A percentile compares a stretch with the other conserved stretches of the same genome.
These are phyloP conservation scores for Mucor piriformis DNA, from an alignment of 371 early-diverging fungal species.

Conservation along the genomic window DNA sequence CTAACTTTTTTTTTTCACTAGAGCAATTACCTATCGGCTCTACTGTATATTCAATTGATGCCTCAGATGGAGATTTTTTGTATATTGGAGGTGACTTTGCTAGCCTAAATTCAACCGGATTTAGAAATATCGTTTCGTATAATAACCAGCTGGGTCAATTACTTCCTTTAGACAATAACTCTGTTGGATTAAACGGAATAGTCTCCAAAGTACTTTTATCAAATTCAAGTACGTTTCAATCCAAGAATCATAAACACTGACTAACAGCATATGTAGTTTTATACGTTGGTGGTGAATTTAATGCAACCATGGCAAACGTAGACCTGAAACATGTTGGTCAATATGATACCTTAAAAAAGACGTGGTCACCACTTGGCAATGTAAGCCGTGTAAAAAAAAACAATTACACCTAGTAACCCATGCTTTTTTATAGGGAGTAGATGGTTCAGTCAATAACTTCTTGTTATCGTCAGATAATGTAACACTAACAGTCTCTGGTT, in stretches of 20 bases:
- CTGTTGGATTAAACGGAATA: conserved; percentile 27
- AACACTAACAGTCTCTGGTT: conserved; percentile 35
- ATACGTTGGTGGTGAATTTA: conserved; percentile 40
- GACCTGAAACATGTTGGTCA: conserved; percentile 12
- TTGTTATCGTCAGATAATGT: conserved; percentile 24
- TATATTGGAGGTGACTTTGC: conserved; percentile 47
- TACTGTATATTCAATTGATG: conserved; percentile 37
- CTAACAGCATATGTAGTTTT: conserved; percentile 19
- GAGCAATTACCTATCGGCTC: conserved; percentile 42
- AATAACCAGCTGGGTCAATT: conserved; percentile 18
- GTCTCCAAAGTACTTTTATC: conserved; percentile 23
- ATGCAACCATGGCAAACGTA: conserved; percentile 7
- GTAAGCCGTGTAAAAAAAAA: conserved; percentile 17
- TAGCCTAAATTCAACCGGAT: conserved; percentile 17
- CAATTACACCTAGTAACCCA: not conserved
- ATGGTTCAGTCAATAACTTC: conserved; percentile 36
- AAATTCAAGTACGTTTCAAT: conserved; percentile 26
- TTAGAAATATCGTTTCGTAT: conserved; percentile 37
- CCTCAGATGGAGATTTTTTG: conserved; percentile 27
- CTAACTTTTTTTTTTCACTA: not conserved
- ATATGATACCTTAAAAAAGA: conserved; percentile 17
- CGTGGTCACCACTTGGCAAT: conserved; percentile 29
- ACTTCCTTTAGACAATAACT: conserved; percentile 14
- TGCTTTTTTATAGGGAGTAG: conserved; percentile 25
- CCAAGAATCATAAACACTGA: not conserved